A percentile compares a stretch with the other conserved stretches of the same genome.
These are phyloP conservation scores for Cryptococcus hybrid DNA, from an alignment of 1,284 basidiomycete species.

Conservation along the genomic window DNA sequence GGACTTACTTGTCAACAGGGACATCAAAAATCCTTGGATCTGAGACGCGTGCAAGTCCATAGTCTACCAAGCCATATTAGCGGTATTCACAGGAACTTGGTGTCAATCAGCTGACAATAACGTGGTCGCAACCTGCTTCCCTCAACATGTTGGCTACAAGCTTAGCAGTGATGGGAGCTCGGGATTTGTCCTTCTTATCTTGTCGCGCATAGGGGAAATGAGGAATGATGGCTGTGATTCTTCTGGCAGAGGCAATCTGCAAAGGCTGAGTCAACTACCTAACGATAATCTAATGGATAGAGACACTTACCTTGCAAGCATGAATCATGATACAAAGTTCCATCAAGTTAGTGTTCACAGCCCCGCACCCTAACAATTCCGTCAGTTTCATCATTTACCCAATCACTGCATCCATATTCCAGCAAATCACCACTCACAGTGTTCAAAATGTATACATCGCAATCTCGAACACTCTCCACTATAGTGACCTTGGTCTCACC, in stretches of 20 bases:
- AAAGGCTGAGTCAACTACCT: not conserved
- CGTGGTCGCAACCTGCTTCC: slow-evolving; percentile 96
- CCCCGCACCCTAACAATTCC: slow-evolving; percentile 30
- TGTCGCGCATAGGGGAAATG: slow-evolving; percentile 94
- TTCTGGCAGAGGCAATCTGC: slow-evolving; percentile 81
- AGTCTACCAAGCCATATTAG: slow-evolving; percentile 59
- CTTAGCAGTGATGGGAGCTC: slow-evolving; percentile 98
- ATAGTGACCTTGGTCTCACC: slow-evolving; percentile 93
- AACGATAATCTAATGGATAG: not conserved
- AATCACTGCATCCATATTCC: not conserved
- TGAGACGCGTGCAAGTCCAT: slow-evolving; percentile 99
- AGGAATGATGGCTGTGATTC: slow-evolving; percentile 95
- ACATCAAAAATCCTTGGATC: slow-evolving; percentile 99
- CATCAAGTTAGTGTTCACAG: slow-evolving; percentile 84
- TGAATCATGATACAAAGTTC: slow-evolving; percentile 99
- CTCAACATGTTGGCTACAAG: slow-evolving; percentile 99
- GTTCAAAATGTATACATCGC: slow-evolving; percentile 99
- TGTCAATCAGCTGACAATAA: slow-evolving; percentile 70
- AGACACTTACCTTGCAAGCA: slow-evolving; percentile 71
- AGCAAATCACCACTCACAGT: slow-evolving; percentile 53
- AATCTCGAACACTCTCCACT: slow-evolving; percentile 92
- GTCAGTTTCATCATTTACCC: slow-evolving; percentile 7
- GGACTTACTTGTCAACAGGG: slow-evolving; percentile 96
- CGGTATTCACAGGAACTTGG: too few relatives aligned
- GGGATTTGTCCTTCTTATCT: slow-evolving; percentile 99